phyloP scores from a whole-genome alignment of 306 rosid genomes.

The Fagus crenata region DNA sequence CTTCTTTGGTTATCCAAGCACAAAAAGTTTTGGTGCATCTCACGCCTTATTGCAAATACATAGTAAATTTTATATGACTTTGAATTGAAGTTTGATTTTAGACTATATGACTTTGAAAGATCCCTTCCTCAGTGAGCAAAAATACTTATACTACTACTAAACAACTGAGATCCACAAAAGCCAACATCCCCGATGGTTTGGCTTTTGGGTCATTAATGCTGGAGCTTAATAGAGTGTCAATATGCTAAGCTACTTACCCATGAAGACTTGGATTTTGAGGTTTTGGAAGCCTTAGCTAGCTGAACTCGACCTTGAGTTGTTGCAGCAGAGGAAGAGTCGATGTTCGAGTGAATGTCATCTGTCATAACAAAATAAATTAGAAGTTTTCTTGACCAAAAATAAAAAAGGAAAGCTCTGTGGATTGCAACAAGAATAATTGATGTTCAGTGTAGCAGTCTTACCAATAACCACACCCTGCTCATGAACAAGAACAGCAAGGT shows the following conservation, averaged over 20 bases:
- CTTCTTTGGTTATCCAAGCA: not conserved
- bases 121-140: not conserved
- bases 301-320: conserved; percentile 56
- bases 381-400: conserved; percentile 14
- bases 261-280: conserved; percentile 53
- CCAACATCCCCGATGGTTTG: conserved; percentile 11
- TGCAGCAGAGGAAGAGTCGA: conserved; percentile 60
- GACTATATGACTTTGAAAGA: not conserved
- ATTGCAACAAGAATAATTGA: conserved; percentile 20
- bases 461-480: conserved; percentile 80
- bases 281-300: conserved; percentile 64
- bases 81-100: not conserved
- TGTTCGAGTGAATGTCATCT: conserved; percentile 73
- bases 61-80: not conserved
- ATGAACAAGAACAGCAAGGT: conserved; percentile 85
- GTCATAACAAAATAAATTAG: conserved; percentile 22
- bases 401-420: not conserved
- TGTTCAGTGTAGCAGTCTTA: conserved; percentile 25
- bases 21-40: not conserved
- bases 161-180: not conserved
- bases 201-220: conserved; percentile 5
- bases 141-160: not conserved
- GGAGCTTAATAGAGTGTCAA: conserved; percentile 6
- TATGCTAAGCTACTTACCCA: conserved; percentile 49
- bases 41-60: not conserved